phyloP scores from a whole-genome alignment of 495 filamentous ascomycete genomes.

The Xylaria scruposa region DNA sequence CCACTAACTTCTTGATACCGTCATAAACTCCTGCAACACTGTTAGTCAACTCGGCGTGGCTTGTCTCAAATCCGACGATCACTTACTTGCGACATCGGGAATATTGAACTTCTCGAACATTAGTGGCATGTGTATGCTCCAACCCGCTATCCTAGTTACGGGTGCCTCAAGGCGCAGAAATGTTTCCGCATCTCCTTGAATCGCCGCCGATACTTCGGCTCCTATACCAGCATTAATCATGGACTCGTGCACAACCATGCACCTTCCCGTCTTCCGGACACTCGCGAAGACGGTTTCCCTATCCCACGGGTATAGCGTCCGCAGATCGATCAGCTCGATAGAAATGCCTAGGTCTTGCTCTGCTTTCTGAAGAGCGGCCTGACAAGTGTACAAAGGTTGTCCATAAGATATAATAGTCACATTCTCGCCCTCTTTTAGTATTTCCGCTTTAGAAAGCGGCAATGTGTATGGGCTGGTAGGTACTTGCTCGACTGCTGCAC shows the following conservation, averaged over 20 bases:
- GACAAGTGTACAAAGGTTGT: conserved; percentile 88
- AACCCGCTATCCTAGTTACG: conserved; percentile 87
- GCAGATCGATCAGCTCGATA: conserved; percentile 88
- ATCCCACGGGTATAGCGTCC: conserved; percentile 97
- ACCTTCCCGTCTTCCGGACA: conserved; percentile 87
- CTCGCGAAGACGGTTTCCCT: conserved; percentile 81
- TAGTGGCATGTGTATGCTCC: conserved; percentile 86
- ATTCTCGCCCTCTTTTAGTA: conserved; percentile 83
- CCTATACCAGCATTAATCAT: conserved; percentile 96
- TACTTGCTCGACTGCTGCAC: conserved; percentile 94
- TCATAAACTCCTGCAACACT: conserved; percentile 58
- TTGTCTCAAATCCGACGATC: not conserved
- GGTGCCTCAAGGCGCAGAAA: conserved; percentile 93
- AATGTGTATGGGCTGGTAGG: conserved; percentile 82
- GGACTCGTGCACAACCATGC: conserved; percentile 92
- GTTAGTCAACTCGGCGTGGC: conserved; percentile 31
- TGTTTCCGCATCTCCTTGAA: conserved; percentile 80
- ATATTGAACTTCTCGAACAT: conserved; percentile 86
- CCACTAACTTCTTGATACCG: conserved; percentile 54
- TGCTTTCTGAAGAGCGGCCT: conserved; percentile 76
- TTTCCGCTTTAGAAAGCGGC: conserved; percentile 86
- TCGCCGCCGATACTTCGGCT: conserved; percentile 89
- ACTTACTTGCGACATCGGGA: conserved; percentile 91
- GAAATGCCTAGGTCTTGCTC: conserved; percentile 82
- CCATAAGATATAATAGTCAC: conserved; percentile 92